Conservation (phyloP, 768 basidiomycete species). For the Amanita inopinata region DNA sequence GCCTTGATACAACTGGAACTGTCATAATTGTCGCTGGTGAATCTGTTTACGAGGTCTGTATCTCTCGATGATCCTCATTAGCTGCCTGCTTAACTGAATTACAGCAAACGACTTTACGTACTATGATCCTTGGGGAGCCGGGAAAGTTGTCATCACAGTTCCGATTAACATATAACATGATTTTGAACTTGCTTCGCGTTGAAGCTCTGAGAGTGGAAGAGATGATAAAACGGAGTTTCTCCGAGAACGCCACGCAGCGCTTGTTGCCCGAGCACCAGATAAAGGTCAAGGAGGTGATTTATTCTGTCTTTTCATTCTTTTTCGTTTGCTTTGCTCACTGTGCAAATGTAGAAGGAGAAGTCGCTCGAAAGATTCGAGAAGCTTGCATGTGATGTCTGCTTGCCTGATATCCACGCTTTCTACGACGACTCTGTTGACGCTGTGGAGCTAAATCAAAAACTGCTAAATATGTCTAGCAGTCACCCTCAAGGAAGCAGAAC, state of each 20-base stretch:
- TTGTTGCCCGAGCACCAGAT: slow-evolving; percentile 90
- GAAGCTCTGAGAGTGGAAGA: slow-evolving; percentile 95
- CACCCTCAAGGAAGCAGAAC: slow-evolving; percentile 61
- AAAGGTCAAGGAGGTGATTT: slow-evolving; percentile 64
- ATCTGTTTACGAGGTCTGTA: slow-evolving; percentile 71
- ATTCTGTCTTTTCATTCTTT: slow-evolving; percentile 6
- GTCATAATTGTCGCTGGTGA: slow-evolving; percentile 86
- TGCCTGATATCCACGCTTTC: slow-evolving; percentile 60
- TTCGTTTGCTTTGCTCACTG: not conserved
- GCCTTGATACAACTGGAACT: slow-evolving; percentile 89
- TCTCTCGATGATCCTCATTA: not conserved
- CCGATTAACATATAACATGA: slow-evolving; percentile 98
- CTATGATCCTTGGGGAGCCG: slow-evolving; percentile 93
- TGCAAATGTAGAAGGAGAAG: slow-evolving; percentile 53
- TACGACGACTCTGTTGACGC: slow-evolving; percentile 67
- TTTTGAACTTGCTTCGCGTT: slow-evolving; percentile 89
- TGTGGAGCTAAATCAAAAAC: slow-evolving; percentile 47
- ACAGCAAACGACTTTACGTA: slow-evolving; percentile 64
- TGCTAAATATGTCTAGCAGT: slow-evolving; percentile 49
- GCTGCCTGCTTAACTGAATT: not conserved
- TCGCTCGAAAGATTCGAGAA: slow-evolving; percentile 49
- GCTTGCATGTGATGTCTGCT: slow-evolving; percentile 60
- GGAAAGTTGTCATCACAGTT: slow-evolving; percentile 94
- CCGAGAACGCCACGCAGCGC: slow-evolving; percentile 92
- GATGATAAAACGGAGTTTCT: slow-evolving; percentile 99